A percentile compares a stretch with the other conserved stretches of the same genome.
These are phyloP conservation scores for Monilinia laxa DNA, from an alignment of 2,329 filamentous ascomycete species.

Conservation along the genomic window DNA sequence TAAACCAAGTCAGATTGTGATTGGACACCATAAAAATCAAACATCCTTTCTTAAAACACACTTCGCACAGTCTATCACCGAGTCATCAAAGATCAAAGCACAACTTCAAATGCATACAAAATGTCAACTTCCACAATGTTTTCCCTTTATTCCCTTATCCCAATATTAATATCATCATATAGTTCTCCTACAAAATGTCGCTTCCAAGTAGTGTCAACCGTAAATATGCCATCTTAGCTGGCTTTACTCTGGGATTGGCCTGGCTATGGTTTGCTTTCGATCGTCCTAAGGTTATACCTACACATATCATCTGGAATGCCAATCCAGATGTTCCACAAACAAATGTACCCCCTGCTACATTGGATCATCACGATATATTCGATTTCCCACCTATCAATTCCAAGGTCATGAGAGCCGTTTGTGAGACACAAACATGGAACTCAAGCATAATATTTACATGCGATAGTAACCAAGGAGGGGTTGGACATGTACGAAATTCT, in stretches of 20 bases:
- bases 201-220: slow-evolving; percentile 26
- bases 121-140: slow-evolving; percentile 13
- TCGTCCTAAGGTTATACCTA: slow-evolving; percentile 26
- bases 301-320: slow-evolving; percentile 24
- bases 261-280: slow-evolving; percentile 34
- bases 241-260: slow-evolving; percentile 25
- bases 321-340: slow-evolving; percentile 10
- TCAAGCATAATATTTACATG: slow-evolving; percentile 44
- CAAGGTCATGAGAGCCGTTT: slow-evolving; percentile 41
- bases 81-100: slow-evolving; percentile 22
- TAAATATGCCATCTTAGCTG: slow-evolving; percentile 30
- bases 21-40: slow-evolving; percentile 9
- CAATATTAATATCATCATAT: neutral
- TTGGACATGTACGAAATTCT: slow-evolving; percentile 45
- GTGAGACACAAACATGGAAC: slow-evolving; percentile 40
- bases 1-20: neutral
- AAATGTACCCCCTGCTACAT: neutral
- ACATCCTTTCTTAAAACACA: slow-evolving; percentile 23
- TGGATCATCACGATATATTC: slow-evolving; percentile 34
- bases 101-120: slow-evolving; percentile 16
- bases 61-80: slow-evolving; percentile 17
- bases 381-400: slow-evolving; percentile 44
- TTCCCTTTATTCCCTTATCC: neutral
- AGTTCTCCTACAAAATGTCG: slow-evolving; percentile 11
- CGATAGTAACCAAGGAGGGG: slow-evolving; percentile 44